phyloP scores from a whole-genome alignment of 139 green algal genomes.

The Diplosphaera chodatii region DNA sequence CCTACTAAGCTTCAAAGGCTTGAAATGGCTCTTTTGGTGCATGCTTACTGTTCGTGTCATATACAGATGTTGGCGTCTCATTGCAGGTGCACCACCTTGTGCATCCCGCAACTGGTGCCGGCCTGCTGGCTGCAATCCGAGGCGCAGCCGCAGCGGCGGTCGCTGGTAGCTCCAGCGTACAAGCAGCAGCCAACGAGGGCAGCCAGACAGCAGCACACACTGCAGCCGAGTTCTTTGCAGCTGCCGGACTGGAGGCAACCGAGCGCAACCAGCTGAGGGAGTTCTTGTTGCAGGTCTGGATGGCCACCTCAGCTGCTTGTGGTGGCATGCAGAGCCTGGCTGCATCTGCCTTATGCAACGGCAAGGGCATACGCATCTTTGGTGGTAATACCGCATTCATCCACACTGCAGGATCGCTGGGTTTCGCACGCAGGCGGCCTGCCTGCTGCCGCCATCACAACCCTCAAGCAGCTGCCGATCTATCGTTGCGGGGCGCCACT shows the following conservation, averaged over 20 bases:
- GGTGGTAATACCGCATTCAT: too few relatives aligned
- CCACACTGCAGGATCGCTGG: background rate
- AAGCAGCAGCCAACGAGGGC: constrained; percentile 2
- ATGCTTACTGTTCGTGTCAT: too few relatives aligned
- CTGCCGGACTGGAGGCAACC: constrained; percentile 7
- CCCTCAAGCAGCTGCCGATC: constrained; percentile 47
- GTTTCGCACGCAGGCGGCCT: background rate
- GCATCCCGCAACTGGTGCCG: constrained; percentile 33
- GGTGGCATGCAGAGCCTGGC: too few relatives aligned
- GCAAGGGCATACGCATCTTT: too few relatives aligned
- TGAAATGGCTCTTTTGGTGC: too few relatives aligned
- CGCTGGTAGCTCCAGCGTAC: background rate
- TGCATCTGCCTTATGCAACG: too few relatives aligned
- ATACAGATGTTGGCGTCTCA: too few relatives aligned
- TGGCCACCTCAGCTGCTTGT: too few relatives aligned
- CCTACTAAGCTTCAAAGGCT: too few relatives aligned
- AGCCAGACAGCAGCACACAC: too few relatives aligned
- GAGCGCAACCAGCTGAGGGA: constrained; percentile 53
- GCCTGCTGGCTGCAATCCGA: constrained; percentile 46
- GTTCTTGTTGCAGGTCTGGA: constrained; percentile 64
- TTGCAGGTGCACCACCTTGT: constrained; percentile 26
- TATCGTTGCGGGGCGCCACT: constrained; percentile 29
- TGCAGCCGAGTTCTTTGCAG: background rate
- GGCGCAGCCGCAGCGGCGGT: constrained; percentile 8
- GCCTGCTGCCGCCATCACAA: constrained; percentile 16